These are phyloP conservation scores for Pezicula carpinea DNA, from an alignment of 2,329 filamentous ascomycete genomes.

Conservation along the genomic window DNA sequence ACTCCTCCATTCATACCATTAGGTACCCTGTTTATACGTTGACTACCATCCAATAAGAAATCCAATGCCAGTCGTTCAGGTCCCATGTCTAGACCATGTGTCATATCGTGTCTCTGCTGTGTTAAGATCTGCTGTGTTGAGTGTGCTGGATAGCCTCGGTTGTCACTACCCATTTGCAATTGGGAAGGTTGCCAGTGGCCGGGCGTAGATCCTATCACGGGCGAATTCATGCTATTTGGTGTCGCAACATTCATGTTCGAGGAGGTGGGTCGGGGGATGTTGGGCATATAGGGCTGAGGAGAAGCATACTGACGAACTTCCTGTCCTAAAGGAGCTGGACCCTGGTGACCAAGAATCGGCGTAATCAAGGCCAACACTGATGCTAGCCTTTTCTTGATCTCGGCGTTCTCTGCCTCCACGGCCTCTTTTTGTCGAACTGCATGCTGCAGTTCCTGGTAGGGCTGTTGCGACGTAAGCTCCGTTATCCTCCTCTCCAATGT, in stretches of 20 bases:
- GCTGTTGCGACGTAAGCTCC: constrained; percentile 71
- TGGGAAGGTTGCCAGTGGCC: constrained; percentile 28
- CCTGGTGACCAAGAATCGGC: constrained; percentile 42
- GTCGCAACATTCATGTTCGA: constrained; percentile 33
- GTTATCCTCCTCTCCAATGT: constrained; percentile 69
- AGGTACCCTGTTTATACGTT: constrained; percentile 48
- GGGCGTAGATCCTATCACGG: constrained; percentile 21
- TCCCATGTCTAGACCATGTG: constrained; percentile 55
- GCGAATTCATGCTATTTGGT: constrained; percentile 34
- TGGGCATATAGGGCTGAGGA: constrained; percentile 19
- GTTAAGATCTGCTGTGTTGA: constrained; percentile 26
- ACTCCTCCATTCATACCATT: constrained; percentile 41
- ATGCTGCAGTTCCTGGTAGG: constrained; percentile 77
- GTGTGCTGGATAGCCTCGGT: constrained; percentile 26
- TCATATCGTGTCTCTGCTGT: constrained; percentile 45
- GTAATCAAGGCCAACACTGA: constrained; percentile 60
- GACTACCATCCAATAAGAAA: constrained; percentile 62
- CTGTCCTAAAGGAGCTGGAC: constrained; percentile 16
- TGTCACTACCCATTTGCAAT: constrained; percentile 21
- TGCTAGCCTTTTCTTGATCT: constrained; percentile 66
- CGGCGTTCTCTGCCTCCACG: constrained; percentile 73
- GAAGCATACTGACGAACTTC: constrained; percentile 16
- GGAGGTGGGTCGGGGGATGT: constrained; percentile 22
- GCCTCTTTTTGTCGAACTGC: constrained; percentile 72
- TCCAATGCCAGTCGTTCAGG: constrained; percentile 67